Base-by-base conservation (phyloP, 2,329 filamentous ascomycete genomes). In the Verticillium nonalfalfae region DNA sequence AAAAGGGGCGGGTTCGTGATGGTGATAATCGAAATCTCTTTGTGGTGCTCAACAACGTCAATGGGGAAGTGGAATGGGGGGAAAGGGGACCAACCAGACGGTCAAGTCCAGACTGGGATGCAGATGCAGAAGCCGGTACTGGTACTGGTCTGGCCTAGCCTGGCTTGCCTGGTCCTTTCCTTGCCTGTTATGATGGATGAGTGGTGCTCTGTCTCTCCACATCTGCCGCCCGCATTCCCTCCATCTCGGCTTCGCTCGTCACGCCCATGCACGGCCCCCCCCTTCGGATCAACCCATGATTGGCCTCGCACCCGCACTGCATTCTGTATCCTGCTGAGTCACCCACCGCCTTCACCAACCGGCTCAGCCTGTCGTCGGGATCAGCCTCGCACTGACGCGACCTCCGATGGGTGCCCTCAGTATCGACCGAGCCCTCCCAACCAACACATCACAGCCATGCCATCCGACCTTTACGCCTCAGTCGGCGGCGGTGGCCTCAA, bases 401-500 rank as follows among this genome's bases (percentile, higher is more conserved):
- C 26, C 26, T 26, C 26, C 26, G 4, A 3, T 26, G 26, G 4
- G 3, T 26, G 26, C 26, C 26, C 26, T 26, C 26, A 26, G 26
- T 26, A 26, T 26, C 4, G 26, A 3, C 26, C 4, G 26, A 26
- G 26, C 18, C 56, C 11, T 2, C 4, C 18, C 56, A 21, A n/a
- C 35, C n/a, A 50, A 10, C 45, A 45, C 60, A 58, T 38, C 18
- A 11, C 55, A 31, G 65, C 54, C 56, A 93, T 93, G 90, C 84
- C 88, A 31, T 82, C 85, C 60, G 88, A 90, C 73, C 91, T 96
- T 68, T 96, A 96, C 78, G 75, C 82, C 57, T 78, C 85, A 64
- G 75, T 80, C 61, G 82, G 84, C 63, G 92, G 92, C 68, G 89
- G 92, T 68, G 89, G 89, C 64, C 84, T 97, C 38, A 94, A 91